A percentile compares a stretch with the other conserved stretches of the same genome.
phyloP scores from a whole-genome alignment of 1,284 basidiomycete species.

The Tremellales sp. region DNA sequence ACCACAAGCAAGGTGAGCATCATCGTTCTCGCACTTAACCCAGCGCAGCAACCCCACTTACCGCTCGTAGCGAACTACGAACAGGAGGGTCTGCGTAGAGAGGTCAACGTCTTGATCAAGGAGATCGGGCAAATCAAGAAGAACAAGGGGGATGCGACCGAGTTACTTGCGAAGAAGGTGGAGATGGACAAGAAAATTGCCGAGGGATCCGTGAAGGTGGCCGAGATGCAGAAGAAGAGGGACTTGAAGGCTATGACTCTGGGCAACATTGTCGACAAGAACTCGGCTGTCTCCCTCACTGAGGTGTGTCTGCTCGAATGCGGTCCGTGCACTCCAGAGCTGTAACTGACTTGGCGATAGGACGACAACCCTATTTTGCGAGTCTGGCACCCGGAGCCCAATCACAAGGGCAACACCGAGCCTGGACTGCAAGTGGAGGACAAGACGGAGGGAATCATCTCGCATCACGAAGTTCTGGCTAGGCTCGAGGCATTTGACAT shows the following conservation, averaged over 20 bases:
- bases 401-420: slow-evolving; percentile 53
- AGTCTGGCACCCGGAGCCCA: slow-evolving; percentile 82
- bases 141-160: slow-evolving; percentile 86
- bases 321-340: background rate
- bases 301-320: slow-evolving; percentile 63
- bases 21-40: background rate
- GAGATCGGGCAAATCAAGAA: slow-evolving; percentile 92
- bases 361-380: slow-evolving; percentile 82
- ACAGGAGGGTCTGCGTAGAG: slow-evolving; percentile 69
- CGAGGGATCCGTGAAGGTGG: slow-evolving; percentile 65
- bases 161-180: slow-evolving; percentile 75
- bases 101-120: slow-evolving; percentile 87
- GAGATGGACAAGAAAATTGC: slow-evolving; percentile 69
- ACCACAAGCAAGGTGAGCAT: slow-evolving; percentile 74
- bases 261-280: slow-evolving; percentile 88
- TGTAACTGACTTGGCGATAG: slow-evolving; percentile 42
- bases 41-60: background rate
- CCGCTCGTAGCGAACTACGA: slow-evolving; percentile 71
- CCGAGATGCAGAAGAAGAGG: slow-evolving; percentile 68
- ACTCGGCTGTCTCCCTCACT: slow-evolving; percentile 77
- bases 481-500: slow-evolving; percentile 93
- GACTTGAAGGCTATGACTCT: slow-evolving; percentile 69
- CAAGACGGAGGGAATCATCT: slow-evolving; percentile 68
- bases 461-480: slow-evolving; percentile 94
- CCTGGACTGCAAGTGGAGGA: slow-evolving; percentile 54